These are phyloP conservation scores for Elongisporangium prolatum DNA, from an alignment of 352 stramenopile species.

Conservation along the genomic window DNA sequence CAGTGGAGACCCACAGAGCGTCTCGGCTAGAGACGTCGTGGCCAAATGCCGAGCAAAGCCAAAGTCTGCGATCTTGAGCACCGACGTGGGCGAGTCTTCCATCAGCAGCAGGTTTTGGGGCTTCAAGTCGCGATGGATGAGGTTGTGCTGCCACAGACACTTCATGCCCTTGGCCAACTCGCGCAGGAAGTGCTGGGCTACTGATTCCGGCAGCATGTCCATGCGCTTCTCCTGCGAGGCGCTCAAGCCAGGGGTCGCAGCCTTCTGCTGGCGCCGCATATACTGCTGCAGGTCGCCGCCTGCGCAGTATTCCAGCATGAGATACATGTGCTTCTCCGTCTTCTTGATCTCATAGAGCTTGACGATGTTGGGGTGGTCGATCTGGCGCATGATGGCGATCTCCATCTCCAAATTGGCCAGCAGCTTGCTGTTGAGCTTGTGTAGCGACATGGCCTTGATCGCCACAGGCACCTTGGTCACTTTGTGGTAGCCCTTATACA, in stretches of 20 bases:
- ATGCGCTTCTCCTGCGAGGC: background rate
- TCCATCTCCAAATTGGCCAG: conserved; percentile 95
- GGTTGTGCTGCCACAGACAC: conserved; percentile 64
- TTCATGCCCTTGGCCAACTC: conserved; percentile 72
- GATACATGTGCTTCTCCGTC: conserved; percentile 93
- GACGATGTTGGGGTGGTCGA: conserved; percentile 95
- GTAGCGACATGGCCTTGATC: conserved; percentile 93
- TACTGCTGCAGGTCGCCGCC: conserved; percentile 95
- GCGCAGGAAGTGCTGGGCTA: conserved; percentile 55
- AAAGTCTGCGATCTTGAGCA: conserved; percentile 91
- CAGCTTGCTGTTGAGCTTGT: conserved; percentile 94
- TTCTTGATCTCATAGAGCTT: conserved; percentile 96
- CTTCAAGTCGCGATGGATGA: conserved; percentile 92
- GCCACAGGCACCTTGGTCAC: conserved; percentile 74
- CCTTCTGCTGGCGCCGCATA: conserved; percentile 69
- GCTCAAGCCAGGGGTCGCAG: conserved; percentile 1
- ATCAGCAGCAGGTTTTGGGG: conserved; percentile 95
- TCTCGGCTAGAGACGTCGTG: conserved; percentile 91
- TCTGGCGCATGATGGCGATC: conserved; percentile 94
- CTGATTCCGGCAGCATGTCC: conserved; percentile 23
- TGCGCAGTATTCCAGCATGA: conserved; percentile 95
- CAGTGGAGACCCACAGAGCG: conserved; percentile 92
- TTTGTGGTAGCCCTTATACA: conserved; percentile 83
- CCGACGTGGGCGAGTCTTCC: conserved; percentile 43
- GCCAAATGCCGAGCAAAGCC: conserved; percentile 95